Base-by-base conservation (phyloP, 345 rosid genomes). In the Melastoma malabathricum region DNA sequence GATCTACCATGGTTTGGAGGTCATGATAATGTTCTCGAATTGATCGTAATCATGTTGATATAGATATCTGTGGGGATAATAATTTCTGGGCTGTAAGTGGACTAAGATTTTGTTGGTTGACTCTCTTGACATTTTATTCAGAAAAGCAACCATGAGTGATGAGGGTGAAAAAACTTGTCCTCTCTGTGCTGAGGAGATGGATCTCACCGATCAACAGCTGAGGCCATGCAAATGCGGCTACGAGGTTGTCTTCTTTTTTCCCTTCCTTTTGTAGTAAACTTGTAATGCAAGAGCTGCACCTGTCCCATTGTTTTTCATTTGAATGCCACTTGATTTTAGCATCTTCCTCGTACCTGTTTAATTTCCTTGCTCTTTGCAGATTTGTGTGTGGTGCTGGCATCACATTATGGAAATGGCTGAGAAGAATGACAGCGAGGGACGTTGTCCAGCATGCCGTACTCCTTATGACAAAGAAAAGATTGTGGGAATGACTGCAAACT, bases 311-410 rank as follows among this genome's bases (percentile, higher is more conserved):
- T 29, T 6, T 29, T 29, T 5, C 38, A 4, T 29, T 29, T 4
- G 38, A 29, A 29, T 29, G 6, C 9, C 38, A 29, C 38, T 29
- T 29, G 38, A 29, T 29, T 29, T 29, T 29, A 29, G 6, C 38
- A 29, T 29, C 38, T 29, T 29, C 6, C 38, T 29, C 38, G 6
- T 5, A 5, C 9, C 38, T 29, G 38, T 29, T 10, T 1, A 5
- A 29, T 29, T 29, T 29, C 38, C 38, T 29, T 29, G 38, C 38
- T 29, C 38, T 14, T 54, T 61, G 46, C 66, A 89, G 97, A 73
- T 89, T 51, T 89, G 97, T 70, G 90, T 89, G 52, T 89, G 97
- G 95, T 89, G 97, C 54, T 89, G 97, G 97, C 86, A 86, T 71
- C 95, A 86, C 49, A 70, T 89, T 23, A 79, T 81, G 86, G 88